phyloP scores from a whole-genome alignment of 2,329 filamentous ascomycete species.

The Cercospora brassicicola region DNA sequence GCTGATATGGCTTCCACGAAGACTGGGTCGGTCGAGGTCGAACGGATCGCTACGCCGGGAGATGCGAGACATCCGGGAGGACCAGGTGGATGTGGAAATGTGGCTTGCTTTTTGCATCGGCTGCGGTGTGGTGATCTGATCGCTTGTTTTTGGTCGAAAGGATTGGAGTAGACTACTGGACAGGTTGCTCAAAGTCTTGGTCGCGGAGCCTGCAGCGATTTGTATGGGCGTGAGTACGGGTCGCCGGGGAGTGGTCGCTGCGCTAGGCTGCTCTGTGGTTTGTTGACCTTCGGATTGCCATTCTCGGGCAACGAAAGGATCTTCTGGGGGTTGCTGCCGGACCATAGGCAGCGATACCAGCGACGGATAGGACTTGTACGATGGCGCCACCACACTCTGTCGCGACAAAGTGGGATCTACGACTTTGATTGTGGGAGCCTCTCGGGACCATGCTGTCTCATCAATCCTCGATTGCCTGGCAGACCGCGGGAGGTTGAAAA shows the following conservation, averaged over 20 bases:
- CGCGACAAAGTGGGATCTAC: slow-evolving; percentile 31
- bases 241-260: not conserved
- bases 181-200: slow-evolving; percentile 23
- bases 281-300: not conserved
- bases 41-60: slow-evolving; percentile 29
- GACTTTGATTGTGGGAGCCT: slow-evolving; percentile 15
- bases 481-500: slow-evolving; percentile 16
- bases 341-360: slow-evolving; percentile 26
- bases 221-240: slow-evolving; percentile 24
- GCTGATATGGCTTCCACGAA: slow-evolving; percentile 12
- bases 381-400: slow-evolving; percentile 30
- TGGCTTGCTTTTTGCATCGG: slow-evolving; percentile 10
- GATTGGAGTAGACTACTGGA: slow-evolving; percentile 17
- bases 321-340: slow-evolving; percentile 31
- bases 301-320: slow-evolving; percentile 26
- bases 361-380: slow-evolving; percentile 32
- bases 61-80: slow-evolving; percentile 14
- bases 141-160: slow-evolving; percentile 14
- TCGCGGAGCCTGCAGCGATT: slow-evolving; percentile 21
- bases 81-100: slow-evolving; percentile 18
- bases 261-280: not conserved
- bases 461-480: slow-evolving; percentile 13
- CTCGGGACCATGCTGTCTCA: slow-evolving; percentile 8
- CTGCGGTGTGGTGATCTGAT: not conserved
- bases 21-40: slow-evolving; percentile 23